Percentiles rank a stretch among this genome's conserved stretches.
Evolutionary conservation across 495 filamentous ascomycete genomes (phyloP).

Genomic region (Penicillium pulvis): DNA sequence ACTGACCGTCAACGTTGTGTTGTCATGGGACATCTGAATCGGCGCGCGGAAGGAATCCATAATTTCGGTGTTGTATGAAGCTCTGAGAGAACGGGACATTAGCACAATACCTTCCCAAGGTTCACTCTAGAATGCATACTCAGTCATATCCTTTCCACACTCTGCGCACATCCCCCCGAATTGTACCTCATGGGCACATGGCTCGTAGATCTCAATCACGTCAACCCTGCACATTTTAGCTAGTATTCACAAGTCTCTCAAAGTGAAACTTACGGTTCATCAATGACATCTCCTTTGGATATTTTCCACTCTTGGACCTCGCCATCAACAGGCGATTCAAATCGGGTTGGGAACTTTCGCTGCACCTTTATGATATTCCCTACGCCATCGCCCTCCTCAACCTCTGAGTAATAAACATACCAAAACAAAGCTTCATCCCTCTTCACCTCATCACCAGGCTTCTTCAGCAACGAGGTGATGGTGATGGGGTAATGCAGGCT

Average conservation of each 20-base stretch:
- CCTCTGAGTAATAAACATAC: constrained; percentile 78
- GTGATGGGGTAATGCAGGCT: constrained; percentile 91
- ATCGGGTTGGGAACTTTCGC: constrained; percentile 71
- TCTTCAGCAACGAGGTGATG: constrained; percentile 81
- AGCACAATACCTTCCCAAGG: not conserved
- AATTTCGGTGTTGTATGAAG: constrained; percentile 59
- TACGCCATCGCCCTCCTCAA: constrained; percentile 71
- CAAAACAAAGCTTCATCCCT: constrained; percentile 75
- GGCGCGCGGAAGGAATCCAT: constrained; percentile 74
- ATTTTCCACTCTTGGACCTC: constrained; percentile 75
- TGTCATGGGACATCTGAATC: constrained; percentile 92
- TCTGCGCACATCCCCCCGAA: constrained; percentile 85
- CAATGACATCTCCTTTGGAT: constrained; percentile 68
- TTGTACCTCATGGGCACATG: constrained; percentile 87
- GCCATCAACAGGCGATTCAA: constrained; percentile 81
- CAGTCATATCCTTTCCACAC: constrained; percentile 98
- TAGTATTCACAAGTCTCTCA: not conserved
- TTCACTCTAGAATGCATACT: constrained; percentile 46
- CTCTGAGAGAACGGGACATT: constrained; percentile 31
- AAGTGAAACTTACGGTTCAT: constrained; percentile 40
- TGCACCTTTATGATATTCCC: constrained; percentile 68
- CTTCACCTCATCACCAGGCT: constrained; percentile 70
- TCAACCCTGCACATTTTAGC: constrained; percentile 38
- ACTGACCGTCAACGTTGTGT: constrained; percentile 75
- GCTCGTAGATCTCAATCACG: constrained; percentile 83